These are phyloP conservation scores for Fraxinus sp. DNA, from an alignment of 305 asterid species.

Conservation along the genomic window DNA sequence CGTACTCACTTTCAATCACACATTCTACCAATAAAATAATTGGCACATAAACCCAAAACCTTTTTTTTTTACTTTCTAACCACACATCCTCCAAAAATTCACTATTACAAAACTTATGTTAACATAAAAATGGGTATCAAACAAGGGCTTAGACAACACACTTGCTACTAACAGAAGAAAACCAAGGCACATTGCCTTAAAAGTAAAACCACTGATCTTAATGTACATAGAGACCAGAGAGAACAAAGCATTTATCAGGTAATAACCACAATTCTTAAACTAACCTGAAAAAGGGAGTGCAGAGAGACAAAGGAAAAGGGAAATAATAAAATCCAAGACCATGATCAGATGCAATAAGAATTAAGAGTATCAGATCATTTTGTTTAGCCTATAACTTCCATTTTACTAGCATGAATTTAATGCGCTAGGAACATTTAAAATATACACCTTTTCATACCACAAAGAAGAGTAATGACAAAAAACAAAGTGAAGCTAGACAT, in stretches of 20 bases:
- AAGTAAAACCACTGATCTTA: not conserved
- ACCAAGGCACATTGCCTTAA: not conserved
- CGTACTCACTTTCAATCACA: not conserved
- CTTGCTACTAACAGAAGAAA: not conserved
- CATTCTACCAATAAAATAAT: not conserved
- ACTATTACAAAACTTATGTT: not conserved
- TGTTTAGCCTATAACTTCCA: slow-evolving; percentile 3
- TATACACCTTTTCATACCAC: not conserved
- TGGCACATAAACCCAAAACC: not conserved
- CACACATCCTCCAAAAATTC: not conserved
- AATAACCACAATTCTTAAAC: not conserved
- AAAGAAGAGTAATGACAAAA: not conserved
- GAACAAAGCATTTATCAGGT: not conserved
- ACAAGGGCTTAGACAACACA: not conserved
- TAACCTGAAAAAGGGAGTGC: not conserved
- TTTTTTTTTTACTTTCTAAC: no score
- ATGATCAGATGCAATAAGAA: slow-evolving; percentile 19
- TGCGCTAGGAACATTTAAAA: slow-evolving; percentile 10
- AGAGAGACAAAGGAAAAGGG: slow-evolving; percentile 7
- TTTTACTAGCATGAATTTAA: slow-evolving; percentile 12
- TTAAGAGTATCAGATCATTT: slow-evolving; percentile 18
- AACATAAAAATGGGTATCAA: not conserved
- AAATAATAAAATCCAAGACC: slow-evolving; percentile 11
- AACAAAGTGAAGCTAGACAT: slow-evolving; percentile 9
- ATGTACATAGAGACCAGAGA: not conserved